These are phyloP conservation scores for Elsinoe ampelina DNA, from an alignment of 2,329 filamentous ascomycete genomes.

Conservation along the genomic window DNA sequence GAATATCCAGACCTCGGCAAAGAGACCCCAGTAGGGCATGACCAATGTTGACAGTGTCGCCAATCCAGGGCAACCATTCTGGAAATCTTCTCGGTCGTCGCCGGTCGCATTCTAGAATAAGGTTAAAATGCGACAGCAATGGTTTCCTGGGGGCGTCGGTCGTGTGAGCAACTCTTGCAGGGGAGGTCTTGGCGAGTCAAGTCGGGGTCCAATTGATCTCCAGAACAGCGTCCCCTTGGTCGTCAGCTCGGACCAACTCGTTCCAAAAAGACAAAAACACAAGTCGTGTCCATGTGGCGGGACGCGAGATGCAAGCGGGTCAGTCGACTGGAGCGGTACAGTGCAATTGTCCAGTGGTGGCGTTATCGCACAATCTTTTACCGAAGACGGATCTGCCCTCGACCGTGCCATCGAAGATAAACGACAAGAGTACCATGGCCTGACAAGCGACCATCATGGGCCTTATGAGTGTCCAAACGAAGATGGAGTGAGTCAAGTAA, in stretches of 20 bases:
- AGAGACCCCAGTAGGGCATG: background rate
- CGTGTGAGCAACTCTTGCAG: background rate
- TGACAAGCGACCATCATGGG: too few relatives aligned
- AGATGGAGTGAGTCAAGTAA: too few relatives aligned
- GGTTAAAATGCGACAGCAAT: background rate
- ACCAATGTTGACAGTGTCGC: too few relatives aligned
- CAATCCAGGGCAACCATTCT: too few relatives aligned
- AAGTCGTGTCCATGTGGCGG: background rate
- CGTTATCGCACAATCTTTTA: background rate
- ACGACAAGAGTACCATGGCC: too few relatives aligned
- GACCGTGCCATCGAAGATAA: too few relatives aligned
- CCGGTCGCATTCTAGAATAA: background rate
- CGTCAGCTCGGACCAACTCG: background rate
- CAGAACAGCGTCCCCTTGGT: background rate
- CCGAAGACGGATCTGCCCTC: background rate
- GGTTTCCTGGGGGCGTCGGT: background rate
- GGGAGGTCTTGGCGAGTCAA: background rate
- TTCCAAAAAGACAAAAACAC: background rate
- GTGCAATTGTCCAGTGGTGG: background rate
- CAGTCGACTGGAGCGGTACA: background rate
- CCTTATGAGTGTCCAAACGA: too few relatives aligned
- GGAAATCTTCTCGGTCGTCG: background rate
- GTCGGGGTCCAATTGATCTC: background rate
- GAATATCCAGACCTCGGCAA: background rate
- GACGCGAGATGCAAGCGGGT: background rate